Evolutionary conservation across 2,329 filamentous ascomycete species (phyloP), one percentile per base, ranked within the genome.

Genomic region (Aspergillus tubingensis): DNA sequence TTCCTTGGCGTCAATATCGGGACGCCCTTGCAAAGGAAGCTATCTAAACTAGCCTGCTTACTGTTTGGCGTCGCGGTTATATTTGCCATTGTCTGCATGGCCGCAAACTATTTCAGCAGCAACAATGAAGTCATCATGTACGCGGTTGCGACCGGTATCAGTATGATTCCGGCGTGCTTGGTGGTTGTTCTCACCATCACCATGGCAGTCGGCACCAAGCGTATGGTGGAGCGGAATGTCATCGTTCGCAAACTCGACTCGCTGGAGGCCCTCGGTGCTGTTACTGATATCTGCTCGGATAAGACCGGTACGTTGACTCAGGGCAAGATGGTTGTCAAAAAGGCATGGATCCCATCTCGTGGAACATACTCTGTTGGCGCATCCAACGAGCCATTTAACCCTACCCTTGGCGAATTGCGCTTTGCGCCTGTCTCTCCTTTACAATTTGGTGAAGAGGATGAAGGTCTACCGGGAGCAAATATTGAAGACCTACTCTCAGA

Each of bases 1-100:
- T 89, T 91, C 69, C 79, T 91, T 7, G 88, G 88, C 54, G 82
- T 90, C 62, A 88, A 85, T 57, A 83, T 88, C 8, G 88, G 89
- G 50, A 91, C 88, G 10, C 89, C 88, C 3, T 79, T 91, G 21
- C 87, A 90, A 72, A 82, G 84, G 66, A 90, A 88, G 69, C 79
- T 91, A 13, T 88, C 87, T 50, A 85, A 85, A 71, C 81, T 91
- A 53, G 88, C 88, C n/a, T 80, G 90, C 15, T 72, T 88, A 2
- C 82, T 91, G 1, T 90, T 91, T 69, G 81, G 80, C 25, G 83
- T 89, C 54, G 88, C 88, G 2, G 83, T 91, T 11, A 68, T 91
- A 23, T 88, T 88, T 63, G 88, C 88, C 7, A 84, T 91, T 65
- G 86, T 91, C 65, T 88, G 90, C 41, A 82, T 90, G 49, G 88